Evolutionary conservation across 139 green algal genomes (phyloP).

Genomic region (Chlorella sp.): DNA sequence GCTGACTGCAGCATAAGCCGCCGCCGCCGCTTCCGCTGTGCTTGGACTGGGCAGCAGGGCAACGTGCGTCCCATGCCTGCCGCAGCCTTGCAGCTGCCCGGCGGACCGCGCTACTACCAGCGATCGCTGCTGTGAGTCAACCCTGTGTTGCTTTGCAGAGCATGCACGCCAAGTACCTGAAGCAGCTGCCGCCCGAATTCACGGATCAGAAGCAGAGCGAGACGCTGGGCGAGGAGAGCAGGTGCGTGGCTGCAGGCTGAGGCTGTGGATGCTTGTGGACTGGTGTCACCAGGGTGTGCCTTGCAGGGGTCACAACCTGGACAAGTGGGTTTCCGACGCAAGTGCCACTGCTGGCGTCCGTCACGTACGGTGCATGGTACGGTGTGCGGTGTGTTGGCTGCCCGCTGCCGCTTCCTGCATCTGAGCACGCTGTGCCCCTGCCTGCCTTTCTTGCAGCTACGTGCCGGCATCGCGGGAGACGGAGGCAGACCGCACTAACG

Average conservation of each 20-base stretch:
- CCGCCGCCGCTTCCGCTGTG: too few species aligned
- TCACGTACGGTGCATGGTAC: too few species aligned
- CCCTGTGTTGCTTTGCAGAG: not conserved
- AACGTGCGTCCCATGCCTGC: not conserved
- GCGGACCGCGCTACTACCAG: not conserved
- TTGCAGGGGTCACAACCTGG: too few species aligned
- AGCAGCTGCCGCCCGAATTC: slow-evolving; percentile 33
- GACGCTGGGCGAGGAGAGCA: not conserved
- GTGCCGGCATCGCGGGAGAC: slow-evolving; percentile 43
- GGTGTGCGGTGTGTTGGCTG: too few species aligned
- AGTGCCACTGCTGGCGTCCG: too few species aligned
- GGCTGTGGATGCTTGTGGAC: not conserved
- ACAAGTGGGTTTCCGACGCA: too few species aligned
- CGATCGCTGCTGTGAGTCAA: not conserved
- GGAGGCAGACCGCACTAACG: slow-evolving; percentile 35
- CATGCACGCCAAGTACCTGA: slow-evolving; percentile 10
- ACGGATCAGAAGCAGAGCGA: slow-evolving; percentile 16
- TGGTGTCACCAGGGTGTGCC: not conserved
- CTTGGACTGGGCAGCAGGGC: not conserved
- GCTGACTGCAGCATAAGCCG: too few species aligned
- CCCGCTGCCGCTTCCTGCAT: not conserved
- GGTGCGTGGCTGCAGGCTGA: not conserved
- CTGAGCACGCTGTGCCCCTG: not conserved
- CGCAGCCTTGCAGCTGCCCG: not conserved
- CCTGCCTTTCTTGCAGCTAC: slow-evolving; percentile 9